Base-by-base conservation (phyloP, 2,329 filamentous ascomycete genomes). In the Neopestalotiopsis sp. region DNA sequence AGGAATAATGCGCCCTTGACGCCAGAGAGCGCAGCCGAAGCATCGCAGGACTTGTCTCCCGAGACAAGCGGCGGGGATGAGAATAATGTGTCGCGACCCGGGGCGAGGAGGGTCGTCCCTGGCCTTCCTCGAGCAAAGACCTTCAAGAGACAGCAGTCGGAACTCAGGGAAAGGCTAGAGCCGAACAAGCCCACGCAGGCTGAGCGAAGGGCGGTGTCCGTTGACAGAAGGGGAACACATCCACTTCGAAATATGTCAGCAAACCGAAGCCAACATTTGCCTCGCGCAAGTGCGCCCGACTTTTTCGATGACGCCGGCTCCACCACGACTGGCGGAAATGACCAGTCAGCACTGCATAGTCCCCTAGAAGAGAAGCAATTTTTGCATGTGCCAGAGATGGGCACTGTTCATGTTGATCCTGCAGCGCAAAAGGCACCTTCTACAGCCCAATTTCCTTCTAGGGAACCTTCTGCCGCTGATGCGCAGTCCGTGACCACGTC, bases 131-230 rank as follows among this genome's bases (percentile, higher is more conserved):
- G 94, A 63, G 85, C 90, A 4, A 89, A 91, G 74, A 97, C 94
- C 0, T 94, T 97, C 81, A 92, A 91, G 80, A 89, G 94, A 74
- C 94, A 95, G 79, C 88, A 92, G 77, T 95, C 94, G 34, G 95
- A 97, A 80, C 87, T 89, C 71, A 88, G 94, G 73, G 89, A 92
- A 74, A 91, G 90, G 75, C 84, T 97, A 67, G 85, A 91, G 69
- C 90, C 92, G 59, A 85, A 90, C 57, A 84, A 90, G 62, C 86
- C 88, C 5, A 88, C 89, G 40, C 81, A 85, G 32, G 87, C 88
- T 52, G 92, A 94, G 80, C 89, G 92, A 73, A 89, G 94, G 75
- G 90, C 93, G 12, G 84, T 90, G 14, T 95, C 92, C 9, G 85
- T 89, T 61, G 92, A 90, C 74, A 82, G 87, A 66, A 84, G 84